These are phyloP conservation scores for Apium graveolens DNA, from an alignment of 129 eudicot species.

Conservation along the genomic window DNA sequence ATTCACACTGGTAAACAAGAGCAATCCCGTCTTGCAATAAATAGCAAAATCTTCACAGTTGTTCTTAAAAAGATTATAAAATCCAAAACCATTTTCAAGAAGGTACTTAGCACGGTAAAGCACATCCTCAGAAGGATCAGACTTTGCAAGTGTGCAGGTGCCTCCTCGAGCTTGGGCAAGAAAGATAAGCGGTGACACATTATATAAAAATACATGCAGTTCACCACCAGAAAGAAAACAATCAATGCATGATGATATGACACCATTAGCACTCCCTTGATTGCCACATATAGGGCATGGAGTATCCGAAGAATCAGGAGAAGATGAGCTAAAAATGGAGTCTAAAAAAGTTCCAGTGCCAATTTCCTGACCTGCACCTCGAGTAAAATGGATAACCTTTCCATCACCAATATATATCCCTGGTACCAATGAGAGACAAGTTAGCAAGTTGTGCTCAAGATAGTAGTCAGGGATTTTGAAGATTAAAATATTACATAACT, in stretches of 20 bases:
- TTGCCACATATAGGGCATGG: constrained; percentile 86
- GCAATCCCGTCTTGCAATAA: constrained; percentile 84
- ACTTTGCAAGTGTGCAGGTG: constrained; percentile 73
- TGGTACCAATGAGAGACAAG: constrained; percentile 23
- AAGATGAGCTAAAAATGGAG: constrained; percentile 62
- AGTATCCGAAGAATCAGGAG: constrained; percentile 28
- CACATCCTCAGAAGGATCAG: constrained; percentile 72
- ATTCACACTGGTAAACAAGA: constrained; percentile 52
- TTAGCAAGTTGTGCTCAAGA: background rate
- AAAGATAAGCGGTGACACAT: constrained; percentile 46
- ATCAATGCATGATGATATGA: constrained; percentile 77
- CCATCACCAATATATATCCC: constrained; percentile 84
- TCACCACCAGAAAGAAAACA: constrained; percentile 81
- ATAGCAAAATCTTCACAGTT: constrained; percentile 94
- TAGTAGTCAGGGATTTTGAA: background rate
- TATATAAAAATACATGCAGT: constrained; percentile 60
- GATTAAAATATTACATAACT: background rate
- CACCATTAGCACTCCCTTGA: constrained; percentile 57
- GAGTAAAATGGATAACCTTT: constrained; percentile 84
- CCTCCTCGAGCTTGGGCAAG: constrained; percentile 96
- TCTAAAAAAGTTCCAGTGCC: constrained; percentile 96
- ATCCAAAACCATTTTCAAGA: constrained; percentile 83
- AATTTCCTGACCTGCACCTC: constrained; percentile 82
- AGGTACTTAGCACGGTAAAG: constrained; percentile 70
- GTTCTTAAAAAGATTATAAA: constrained; percentile 67